A percentile compares a stretch with the other conserved stretches of the same genome.
Evolutionary conservation across 1,139 yeast genomes (phyloP).

Genomic region (Suhomyces atakaporum): DNA sequence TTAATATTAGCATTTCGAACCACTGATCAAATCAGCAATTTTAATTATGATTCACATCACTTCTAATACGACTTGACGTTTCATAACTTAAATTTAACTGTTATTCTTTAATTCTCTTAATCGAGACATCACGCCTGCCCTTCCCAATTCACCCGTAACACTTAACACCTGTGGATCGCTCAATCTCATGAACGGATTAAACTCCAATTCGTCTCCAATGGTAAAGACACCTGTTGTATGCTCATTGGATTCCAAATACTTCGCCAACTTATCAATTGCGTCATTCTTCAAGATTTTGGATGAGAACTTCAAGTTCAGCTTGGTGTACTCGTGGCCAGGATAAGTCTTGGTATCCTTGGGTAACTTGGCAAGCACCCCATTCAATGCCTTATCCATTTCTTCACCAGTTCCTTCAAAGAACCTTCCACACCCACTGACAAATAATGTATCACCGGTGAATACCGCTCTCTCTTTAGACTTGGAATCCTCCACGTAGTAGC

Average conservation of each 20-base stretch:
- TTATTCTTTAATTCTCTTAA: conserved; percentile 72
- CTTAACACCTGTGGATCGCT: conserved; percentile 55
- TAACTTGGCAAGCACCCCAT: conserved; percentile 54
- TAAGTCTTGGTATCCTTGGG: conserved; percentile 74
- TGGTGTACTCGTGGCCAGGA: conserved; percentile 97
- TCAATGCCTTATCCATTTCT: conserved; percentile 77
- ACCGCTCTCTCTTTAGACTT: conserved; percentile 67
- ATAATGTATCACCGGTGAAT: conserved; percentile 94
- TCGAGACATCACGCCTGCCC: conserved; percentile 60
- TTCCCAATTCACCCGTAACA: conserved; percentile 37
- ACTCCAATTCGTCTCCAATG: conserved; percentile 74
- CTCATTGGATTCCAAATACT: conserved; percentile 57
- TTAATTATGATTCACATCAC: too few species aligned
- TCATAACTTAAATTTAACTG: conserved; percentile 25
- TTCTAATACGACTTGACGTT: too few species aligned
- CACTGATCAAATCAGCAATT: too few species aligned
- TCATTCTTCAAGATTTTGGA: conserved; percentile 56
- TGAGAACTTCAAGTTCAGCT: conserved; percentile 76
- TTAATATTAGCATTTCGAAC: too few species aligned
- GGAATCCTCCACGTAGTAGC: conserved; percentile 72
- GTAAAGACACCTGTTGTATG: conserved; percentile 83
- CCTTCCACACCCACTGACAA: conserved; percentile 94
- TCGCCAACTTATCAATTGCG: conserved; percentile 57
- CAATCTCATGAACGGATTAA: conserved; percentile 89
- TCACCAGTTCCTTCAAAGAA: conserved; percentile 88